These are phyloP conservation scores for apple (Malus domestica) DNA, from an alignment of 306 rosid genomes.

Conservation along the genomic window ASM211411v1 NC_041793.1:46485501-46486000, in stretches of 20 bases:
- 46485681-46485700: background rate
- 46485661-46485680: background rate
- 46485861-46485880: background rate
- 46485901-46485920: background rate
- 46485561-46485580: background rate
- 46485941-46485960: background rate
- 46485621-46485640: background rate
- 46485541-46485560: background rate
- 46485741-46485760: background rate
- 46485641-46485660: background rate
- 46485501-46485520: background rate
- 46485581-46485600: background rate
- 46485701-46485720: background rate
- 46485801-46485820: background rate
- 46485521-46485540: background rate
- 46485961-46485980: background rate
- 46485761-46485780: background rate
- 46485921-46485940: background rate
- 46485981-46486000: background rate
- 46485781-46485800: background rate
- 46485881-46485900: background rate
- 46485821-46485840: background rate
- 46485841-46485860: background rate
- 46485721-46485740: background rate
- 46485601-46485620: background rate